Percentiles rank a stretch among this genome's conserved stretches.
Conservation (phyloP, 441 rosid genomes). For the Breynia disticha region DNA sequence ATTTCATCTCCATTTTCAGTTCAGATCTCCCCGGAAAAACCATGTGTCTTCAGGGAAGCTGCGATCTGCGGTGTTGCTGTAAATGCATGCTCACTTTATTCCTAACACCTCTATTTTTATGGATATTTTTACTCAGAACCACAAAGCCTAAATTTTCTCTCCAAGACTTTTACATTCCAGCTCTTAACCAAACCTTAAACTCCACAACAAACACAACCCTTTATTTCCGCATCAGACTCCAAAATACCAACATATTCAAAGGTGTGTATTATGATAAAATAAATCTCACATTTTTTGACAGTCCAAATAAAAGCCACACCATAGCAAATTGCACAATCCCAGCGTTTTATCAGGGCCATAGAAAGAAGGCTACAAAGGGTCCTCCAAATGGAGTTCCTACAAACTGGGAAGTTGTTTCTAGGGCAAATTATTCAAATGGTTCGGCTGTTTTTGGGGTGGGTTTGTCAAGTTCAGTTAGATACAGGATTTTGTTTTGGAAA, state of each 20-base stretch:
- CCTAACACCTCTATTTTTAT: slow-evolving; percentile 46
- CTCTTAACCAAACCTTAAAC: slow-evolving; percentile 35
- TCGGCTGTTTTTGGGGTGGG: slow-evolving; percentile 48
- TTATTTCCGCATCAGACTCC: slow-evolving; percentile 30
- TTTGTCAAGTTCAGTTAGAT: slow-evolving; percentile 56
- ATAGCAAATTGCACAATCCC: slow-evolving; percentile 23
- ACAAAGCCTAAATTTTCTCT: slow-evolving; percentile 42
- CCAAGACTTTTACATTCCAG: slow-evolving; percentile 37
- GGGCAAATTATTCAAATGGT: slow-evolving; percentile 27
- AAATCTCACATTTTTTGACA: slow-evolving; percentile 33
- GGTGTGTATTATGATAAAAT: slow-evolving; percentile 53
- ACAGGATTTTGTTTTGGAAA: slow-evolving; percentile 47
- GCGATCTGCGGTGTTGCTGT: slow-evolving; percentile 38
- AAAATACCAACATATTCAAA: slow-evolving; percentile 52
- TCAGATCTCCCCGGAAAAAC: background rate
- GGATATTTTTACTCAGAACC: slow-evolving; percentile 55
- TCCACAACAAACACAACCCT: slow-evolving; percentile 26
- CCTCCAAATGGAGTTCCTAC: background rate
- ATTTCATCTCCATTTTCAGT: background rate
- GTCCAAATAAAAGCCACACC: slow-evolving; percentile 3
- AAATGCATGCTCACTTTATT: slow-evolving; percentile 45
- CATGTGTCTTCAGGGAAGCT: slow-evolving; percentile 21
- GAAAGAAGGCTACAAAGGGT: slow-evolving; percentile 50
- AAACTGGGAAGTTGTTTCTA: slow-evolving; percentile 20
- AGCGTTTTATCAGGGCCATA: slow-evolving; percentile 53